These are phyloP conservation scores for Syzygium jambos DNA, from an alignment of 345 rosid species.

Conservation along the genomic window DNA sequence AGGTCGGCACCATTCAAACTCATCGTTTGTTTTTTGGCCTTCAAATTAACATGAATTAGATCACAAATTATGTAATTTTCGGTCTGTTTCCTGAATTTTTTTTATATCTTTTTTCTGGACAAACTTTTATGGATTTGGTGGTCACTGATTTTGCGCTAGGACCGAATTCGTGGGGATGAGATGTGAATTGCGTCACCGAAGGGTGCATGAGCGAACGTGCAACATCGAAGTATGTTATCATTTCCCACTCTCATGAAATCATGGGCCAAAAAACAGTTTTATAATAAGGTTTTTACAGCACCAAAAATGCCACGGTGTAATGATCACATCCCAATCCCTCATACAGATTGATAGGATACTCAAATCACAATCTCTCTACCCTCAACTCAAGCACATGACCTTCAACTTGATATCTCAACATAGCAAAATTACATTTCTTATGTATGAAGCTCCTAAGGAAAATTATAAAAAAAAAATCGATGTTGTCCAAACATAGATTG, in stretches of 20 bases:
- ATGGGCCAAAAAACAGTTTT: neutral
- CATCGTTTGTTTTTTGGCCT: neutral
- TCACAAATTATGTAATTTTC: neutral
- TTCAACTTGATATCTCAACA: neutral
- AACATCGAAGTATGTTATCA: neutral
- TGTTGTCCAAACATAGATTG: neutral
- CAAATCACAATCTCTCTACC: neutral
- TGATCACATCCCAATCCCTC: neutral
- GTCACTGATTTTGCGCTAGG: neutral
- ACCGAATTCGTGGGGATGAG: neutral
- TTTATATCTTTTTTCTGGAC: neutral
- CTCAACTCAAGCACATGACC: neutral
- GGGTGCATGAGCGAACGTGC: neutral
- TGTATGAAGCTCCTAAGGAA: neutral
- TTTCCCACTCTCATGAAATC: neutral
- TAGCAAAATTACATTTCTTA: neutral
- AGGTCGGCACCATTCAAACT: neutral
- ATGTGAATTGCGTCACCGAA: neutral
- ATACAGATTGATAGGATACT: neutral
- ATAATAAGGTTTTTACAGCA: neutral
- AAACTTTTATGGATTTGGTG: neutral
- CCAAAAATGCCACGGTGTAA: neutral
- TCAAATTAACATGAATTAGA: neutral
- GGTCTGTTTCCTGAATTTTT: neutral
- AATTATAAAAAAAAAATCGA: neutral